phyloP scores from a whole-genome alignment of 1,139 yeast genomes.

The Neolecta irregularis region DNA sequence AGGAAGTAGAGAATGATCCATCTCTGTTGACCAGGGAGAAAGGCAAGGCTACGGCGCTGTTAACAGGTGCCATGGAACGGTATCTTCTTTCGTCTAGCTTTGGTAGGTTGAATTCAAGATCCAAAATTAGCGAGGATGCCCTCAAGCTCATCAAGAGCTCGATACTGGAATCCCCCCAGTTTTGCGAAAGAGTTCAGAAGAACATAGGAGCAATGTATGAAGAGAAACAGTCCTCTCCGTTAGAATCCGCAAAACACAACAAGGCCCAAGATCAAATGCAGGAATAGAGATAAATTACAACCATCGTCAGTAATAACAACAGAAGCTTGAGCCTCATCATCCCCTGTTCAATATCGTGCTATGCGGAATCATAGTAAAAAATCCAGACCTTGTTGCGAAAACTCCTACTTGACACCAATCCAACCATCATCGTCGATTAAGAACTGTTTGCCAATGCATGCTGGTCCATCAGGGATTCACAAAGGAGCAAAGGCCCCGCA shows the following conservation, averaged over 20 bases:
- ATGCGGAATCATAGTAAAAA: too few species aligned
- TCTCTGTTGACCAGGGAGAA: conserved; percentile 4
- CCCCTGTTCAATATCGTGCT: too few species aligned
- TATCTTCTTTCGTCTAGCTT: neutral
- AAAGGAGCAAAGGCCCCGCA: too few species aligned
- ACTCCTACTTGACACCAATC: too few species aligned
- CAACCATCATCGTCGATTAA: too few species aligned
- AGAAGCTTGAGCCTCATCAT: too few species aligned
- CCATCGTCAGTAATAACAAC: too few species aligned
- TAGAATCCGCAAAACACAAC: neutral
- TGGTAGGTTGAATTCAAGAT: neutral
- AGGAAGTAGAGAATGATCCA: conserved; percentile 6
- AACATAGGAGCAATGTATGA: neutral
- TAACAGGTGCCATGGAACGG: conserved; percentile 12
- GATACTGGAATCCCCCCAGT: conserved; percentile 2
- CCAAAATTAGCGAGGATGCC: neutral
- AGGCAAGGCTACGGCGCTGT: conserved; percentile 8
- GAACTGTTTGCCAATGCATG: too few species aligned
- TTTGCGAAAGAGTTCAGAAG: neutral
- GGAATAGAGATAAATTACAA: neutral
- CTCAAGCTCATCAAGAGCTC: conserved; percentile 1
- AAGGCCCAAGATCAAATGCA: neutral
- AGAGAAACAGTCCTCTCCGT: conserved; percentile 1
- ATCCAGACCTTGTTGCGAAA: too few species aligned
- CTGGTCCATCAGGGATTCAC: too few species aligned